Base-by-base conservation (phyloP, 441 rosid genomes). In the Rhodomyrtus psidioides region DNA sequence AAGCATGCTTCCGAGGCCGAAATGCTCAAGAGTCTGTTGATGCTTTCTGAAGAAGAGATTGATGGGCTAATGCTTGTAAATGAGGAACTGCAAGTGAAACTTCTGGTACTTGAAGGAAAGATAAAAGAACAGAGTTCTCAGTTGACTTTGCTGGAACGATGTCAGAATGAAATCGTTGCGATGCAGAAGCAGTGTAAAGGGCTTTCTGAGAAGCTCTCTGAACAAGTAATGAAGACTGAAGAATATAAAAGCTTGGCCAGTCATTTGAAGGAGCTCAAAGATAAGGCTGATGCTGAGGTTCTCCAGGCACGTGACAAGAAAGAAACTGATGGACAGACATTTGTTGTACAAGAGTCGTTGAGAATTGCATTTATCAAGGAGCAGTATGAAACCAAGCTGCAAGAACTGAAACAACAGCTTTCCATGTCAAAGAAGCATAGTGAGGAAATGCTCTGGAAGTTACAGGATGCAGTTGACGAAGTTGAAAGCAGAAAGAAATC, bases 281-380 rank as follows among this genome's bases (percentile, higher is more conserved):
- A 95, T 88, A 93, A 93, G 91, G 95, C 98, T 86, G 98, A 98
- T 28, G 93, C 92, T 30, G 98, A 95, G 90, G 86, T 89, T 87
- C 85, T 79, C 82, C 94, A 88, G 84, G 93, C 95, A 60, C 93
- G 89, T 84, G 94, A 94, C 86, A 95, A 94, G 89, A 90, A 89
- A 55, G 95, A 91, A 58, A 90, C 89, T 87, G 94, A 91, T 88
- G 92, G 90, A 55, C 92, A 94, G 55, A 87, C 96, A 44, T 91
- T 86, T 79, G 94, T 94, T 85, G 90, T 94, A 91, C 99, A 96
- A 83, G 99, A 96, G 87, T 96, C 99, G 34, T 90, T 98, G 93
- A 95, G 99, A 90, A 95, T 98, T 91, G 98, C 94, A 82, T 98
- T 98, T 90, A 95, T 98, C 90, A 98, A 96, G 93, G 99, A 95